These are phyloP conservation scores for Telfairia occidentalis DNA, from an alignment of 331 rosid genomes.

Conservation along the genomic window DNA sequence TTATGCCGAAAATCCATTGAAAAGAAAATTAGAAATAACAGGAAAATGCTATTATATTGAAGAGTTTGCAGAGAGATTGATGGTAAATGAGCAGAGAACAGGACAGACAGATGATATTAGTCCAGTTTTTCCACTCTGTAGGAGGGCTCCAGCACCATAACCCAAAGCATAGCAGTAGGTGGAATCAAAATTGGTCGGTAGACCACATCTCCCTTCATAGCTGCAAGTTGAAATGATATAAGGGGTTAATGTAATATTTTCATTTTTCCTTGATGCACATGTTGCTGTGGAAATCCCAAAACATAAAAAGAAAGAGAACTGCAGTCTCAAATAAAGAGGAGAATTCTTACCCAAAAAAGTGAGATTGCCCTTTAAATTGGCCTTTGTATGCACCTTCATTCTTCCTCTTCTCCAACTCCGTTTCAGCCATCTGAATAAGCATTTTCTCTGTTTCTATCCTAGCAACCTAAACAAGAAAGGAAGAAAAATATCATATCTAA, in stretches of 20 bases:
- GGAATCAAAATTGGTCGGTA: slow-evolving; percentile 94
- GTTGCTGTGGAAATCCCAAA: background rate
- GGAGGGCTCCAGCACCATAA: slow-evolving; percentile 86
- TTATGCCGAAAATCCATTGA: background rate
- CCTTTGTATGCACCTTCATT: slow-evolving; percentile 55
- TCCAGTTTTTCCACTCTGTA: slow-evolving; percentile 84
- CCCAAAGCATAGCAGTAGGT: slow-evolving; percentile 93
- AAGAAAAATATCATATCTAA: slow-evolving; percentile 10
- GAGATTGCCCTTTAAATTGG: slow-evolving; percentile 72
- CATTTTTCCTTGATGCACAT: background rate
- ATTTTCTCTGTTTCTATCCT: slow-evolving; percentile 97
- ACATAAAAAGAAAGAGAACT: background rate
- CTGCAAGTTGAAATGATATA: slow-evolving; percentile 29
- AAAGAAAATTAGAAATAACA: background rate
- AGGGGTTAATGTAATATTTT: background rate
- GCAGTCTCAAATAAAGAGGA: slow-evolving; percentile 8
- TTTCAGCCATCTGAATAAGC: slow-evolving; percentile 97
- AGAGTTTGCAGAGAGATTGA: background rate
- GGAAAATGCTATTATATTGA: background rate
- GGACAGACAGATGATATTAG: slow-evolving; percentile 81
- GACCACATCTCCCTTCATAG: slow-evolving; percentile 95
- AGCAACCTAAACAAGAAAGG: slow-evolving; percentile 50
- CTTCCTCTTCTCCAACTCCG: slow-evolving; percentile 76
- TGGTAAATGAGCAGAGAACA: slow-evolving; percentile 2
- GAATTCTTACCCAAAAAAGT: slow-evolving; percentile 78